Evolutionary conservation across 2,329 filamentous ascomycete genomes (phyloP).

Genomic region (Paracoccidioides lutzii): DNA sequence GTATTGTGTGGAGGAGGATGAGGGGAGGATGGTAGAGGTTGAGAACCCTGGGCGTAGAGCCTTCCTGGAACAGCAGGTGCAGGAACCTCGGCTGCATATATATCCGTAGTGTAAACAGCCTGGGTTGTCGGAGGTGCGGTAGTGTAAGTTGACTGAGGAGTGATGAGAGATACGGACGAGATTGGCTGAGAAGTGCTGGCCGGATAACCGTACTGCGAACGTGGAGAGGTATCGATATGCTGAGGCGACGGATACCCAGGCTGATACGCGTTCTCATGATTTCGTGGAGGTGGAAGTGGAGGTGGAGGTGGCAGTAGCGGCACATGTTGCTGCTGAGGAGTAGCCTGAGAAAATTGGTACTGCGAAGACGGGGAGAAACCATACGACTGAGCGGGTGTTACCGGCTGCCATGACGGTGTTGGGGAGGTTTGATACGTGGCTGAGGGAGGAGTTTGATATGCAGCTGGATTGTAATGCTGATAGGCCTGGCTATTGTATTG

Average conservation of each 20-base stretch:
- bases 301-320: slow-evolving; percentile 23
- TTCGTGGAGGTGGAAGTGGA: slow-evolving; percentile 23
- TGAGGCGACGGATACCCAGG: slow-evolving; percentile 24
- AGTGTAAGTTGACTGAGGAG: not conserved
- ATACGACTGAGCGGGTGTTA: slow-evolving; percentile 23
- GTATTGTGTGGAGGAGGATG: slow-evolving; percentile 6
- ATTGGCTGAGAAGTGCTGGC: slow-evolving; percentile 12
- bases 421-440: slow-evolving; percentile 20
- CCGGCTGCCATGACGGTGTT: slow-evolving; percentile 22
- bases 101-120: slow-evolving; percentile 10
- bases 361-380: slow-evolving; percentile 19
- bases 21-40: not conserved
- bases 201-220: slow-evolving; percentile 18
- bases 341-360: slow-evolving; percentile 4
- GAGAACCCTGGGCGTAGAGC: not conserved
- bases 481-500: slow-evolving; percentile 22
- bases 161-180: slow-evolving; percentile 15
- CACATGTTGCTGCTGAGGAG: slow-evolving; percentile 3
- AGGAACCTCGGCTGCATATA: not conserved
- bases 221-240: slow-evolving; percentile 16
- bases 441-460: slow-evolving; percentile 30
- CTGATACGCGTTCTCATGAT: slow-evolving; percentile 21
- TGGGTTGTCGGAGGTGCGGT: slow-evolving; percentile 9
- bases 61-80: not conserved
- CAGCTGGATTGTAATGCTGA: slow-evolving; percentile 39